A percentile compares a stretch with the other conserved stretches of the same genome.
These are phyloP conservation scores for Phaeosphaeriaceae sp. DNA, from an alignment of 2,329 filamentous ascomycete genomes.

Conservation along the genomic window DNA sequence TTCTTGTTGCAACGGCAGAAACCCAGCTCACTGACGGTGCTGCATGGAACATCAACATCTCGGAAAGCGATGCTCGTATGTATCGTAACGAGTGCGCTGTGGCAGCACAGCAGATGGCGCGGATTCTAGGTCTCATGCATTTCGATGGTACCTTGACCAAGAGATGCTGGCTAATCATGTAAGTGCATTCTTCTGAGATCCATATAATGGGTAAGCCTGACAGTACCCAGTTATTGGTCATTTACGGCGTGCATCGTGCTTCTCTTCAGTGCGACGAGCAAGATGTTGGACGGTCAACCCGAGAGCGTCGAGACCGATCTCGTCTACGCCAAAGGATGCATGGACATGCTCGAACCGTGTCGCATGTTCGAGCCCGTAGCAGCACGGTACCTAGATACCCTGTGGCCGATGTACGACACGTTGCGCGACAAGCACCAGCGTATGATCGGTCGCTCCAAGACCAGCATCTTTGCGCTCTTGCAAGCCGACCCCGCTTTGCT, in stretches of 20 bases:
- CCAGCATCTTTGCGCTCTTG: conserved; percentile 44
- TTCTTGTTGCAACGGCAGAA: conserved; percentile 43
- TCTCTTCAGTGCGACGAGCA: conserved; percentile 44
- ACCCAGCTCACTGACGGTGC: conserved; percentile 36
- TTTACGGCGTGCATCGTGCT: conserved; percentile 46
- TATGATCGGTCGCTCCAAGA: conserved; percentile 40
- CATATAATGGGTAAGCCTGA: not conserved
- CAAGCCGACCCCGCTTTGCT: conserved; percentile 32
- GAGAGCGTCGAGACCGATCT: conserved; percentile 44
- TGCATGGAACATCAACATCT: conserved; percentile 30
- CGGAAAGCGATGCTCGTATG: conserved; percentile 32
- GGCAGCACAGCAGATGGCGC: conserved; percentile 46
- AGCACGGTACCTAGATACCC: conserved; percentile 38
- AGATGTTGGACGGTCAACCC: conserved; percentile 41
- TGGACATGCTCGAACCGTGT: conserved; percentile 46
- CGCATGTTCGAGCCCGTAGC: conserved; percentile 43
- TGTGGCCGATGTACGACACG: conserved; percentile 46
- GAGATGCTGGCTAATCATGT: conserved; percentile 51
- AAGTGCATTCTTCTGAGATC: conserved; percentile 6
- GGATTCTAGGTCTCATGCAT: conserved; percentile 42
- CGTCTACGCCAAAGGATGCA: conserved; percentile 41
- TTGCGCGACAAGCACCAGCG: conserved; percentile 43
- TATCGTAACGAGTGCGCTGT: conserved; percentile 43
- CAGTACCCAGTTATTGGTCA: conserved; percentile 42
- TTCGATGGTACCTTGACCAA: conserved; percentile 45